Base-by-base conservation (phyloP, 495 filamentous ascomycete genomes). In the Annulohypoxylon stygium region DNA sequence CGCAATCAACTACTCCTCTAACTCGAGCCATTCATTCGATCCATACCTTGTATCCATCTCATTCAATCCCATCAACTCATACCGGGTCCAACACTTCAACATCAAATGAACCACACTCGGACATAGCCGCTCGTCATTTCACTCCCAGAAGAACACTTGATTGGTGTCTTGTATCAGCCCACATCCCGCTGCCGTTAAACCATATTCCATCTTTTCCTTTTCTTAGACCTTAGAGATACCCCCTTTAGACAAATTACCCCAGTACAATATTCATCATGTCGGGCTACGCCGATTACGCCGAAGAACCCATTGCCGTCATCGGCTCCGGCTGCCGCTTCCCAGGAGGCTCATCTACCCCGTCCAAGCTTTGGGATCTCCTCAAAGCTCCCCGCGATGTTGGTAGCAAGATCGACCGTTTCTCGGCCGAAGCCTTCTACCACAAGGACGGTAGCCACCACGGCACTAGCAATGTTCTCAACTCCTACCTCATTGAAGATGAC, bases 371-470 rank as follows among this genome's bases (percentile, higher is more conserved):
- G 65, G 47, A 68, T 5, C 65, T 68, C 12, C 57, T 68, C 6
- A 30, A 51, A 8, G n/a, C 59, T 11, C 65, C 65, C 23, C 65
- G 65, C 4, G 65, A 68, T 68, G 55, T 68, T 0, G 25, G 16
- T 9, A 61, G 36, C 45, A 53, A 68, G 25, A 68, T 68, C 12
- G 65, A 68, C 37, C 57, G 65, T 7, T 68, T 61, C 37, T 41
- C 25, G 30, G 36, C 41, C 80, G 0, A 84, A 82, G 3, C 73
- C 77, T 73, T 67, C 34, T 66, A 73, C 47, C 70, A 67, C 39
- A 61, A 60, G 30, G 51, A 67, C 59, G 59, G 64, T 41, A 59
- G 54, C 34, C 64, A 63, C 37, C 55, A 68, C 41, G 63, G 70
- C 43, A 58, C 65, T 20, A 68, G 45, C 48, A 68, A 68, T 30